Evolutionary conservation across 2,329 filamentous ascomycete species (phyloP), one percentile per base, ranked within the genome.

Genomic region (Fusarium oxysporum): DNA sequence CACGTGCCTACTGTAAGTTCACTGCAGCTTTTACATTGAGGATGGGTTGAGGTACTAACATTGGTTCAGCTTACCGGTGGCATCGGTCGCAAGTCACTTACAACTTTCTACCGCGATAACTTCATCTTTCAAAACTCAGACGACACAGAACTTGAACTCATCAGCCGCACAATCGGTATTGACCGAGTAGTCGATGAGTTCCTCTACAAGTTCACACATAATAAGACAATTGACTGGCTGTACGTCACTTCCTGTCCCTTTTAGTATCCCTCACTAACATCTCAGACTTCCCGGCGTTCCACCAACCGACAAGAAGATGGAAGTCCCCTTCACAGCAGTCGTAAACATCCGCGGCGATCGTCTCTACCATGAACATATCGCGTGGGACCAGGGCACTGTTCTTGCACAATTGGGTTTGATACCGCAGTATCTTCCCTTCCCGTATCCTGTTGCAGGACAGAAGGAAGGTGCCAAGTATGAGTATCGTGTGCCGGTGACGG

Each of bases 181-280:
- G 92, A 95, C 76, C 86, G 92, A 0, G 86, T 95, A 0, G 87
- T 93, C 5, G 92, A 93, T 70, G 92, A 93, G 77, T 93, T 93
- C 70, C 84, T 92, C 23, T 89, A 89, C 78, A 87, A 84, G 28
- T 88, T 92, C 58, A 92, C 90, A 0, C 92, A 93, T 73, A 85
- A 88, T 62, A 85, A 81, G 21, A 83, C 86, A n/a, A 83, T 93
- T 4, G 90, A 92, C 77, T 93, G 91, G 92, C 83, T 94, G 90
- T 92, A 80, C 80, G 89, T 84, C 4, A 11, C 8, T 5, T 10
- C 3, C 6, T 16, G 33, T 3, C 7, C 5, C 1, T 3, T 5
- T 1, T 16, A 14, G 13, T 33, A 16, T 16, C 4, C 0, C 4
- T 8, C 3, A 6, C 41, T 66, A 12, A 50, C 3, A 19, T 16